Evolutionary conservation across 169 alveolate species (phyloP).

Genomic region (Amoebophrya sp.): DNA sequence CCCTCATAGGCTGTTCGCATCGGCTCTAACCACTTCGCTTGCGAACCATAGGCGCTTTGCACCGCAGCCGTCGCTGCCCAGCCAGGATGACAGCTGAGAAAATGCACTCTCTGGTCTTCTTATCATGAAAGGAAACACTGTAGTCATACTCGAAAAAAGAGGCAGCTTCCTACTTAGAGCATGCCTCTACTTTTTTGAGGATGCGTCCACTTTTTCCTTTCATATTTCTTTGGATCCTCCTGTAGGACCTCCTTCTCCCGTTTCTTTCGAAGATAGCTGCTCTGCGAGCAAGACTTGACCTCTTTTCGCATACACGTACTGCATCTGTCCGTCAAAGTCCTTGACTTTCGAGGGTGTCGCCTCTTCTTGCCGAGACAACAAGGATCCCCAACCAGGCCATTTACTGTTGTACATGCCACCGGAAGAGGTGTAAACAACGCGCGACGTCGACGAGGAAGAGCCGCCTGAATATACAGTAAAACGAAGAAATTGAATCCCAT

Average conservation of each 20-base stretch:
- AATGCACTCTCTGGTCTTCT: background rate
- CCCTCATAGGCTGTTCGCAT: background rate
- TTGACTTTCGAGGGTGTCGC: background rate
- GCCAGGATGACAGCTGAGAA: background rate
- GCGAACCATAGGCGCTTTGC: background rate
- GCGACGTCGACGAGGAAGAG: too few relatives aligned
- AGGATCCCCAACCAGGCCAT: background rate
- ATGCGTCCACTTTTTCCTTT: background rate
- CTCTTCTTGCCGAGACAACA: background rate
- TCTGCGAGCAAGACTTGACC: background rate
- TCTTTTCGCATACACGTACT: constrained; percentile 6
- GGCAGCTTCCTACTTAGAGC: too few relatives aligned
- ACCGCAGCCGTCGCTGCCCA: background rate
- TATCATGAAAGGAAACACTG: too few relatives aligned
- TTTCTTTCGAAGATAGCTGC: too few relatives aligned
- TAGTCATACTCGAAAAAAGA: too few relatives aligned
- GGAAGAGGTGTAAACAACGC: background rate
- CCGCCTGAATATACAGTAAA: too few relatives aligned
- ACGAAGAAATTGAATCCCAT: too few relatives aligned
- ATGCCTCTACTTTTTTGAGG: too few relatives aligned
- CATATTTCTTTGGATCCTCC: background rate
- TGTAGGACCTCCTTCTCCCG: background rate
- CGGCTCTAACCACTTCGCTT: background rate
- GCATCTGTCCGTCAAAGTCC: background rate
- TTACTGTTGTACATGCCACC: background rate